These are phyloP conservation scores for Candida nitratophila DNA, from an alignment of 805 yeast genomes.

Conservation along the genomic window DNA sequence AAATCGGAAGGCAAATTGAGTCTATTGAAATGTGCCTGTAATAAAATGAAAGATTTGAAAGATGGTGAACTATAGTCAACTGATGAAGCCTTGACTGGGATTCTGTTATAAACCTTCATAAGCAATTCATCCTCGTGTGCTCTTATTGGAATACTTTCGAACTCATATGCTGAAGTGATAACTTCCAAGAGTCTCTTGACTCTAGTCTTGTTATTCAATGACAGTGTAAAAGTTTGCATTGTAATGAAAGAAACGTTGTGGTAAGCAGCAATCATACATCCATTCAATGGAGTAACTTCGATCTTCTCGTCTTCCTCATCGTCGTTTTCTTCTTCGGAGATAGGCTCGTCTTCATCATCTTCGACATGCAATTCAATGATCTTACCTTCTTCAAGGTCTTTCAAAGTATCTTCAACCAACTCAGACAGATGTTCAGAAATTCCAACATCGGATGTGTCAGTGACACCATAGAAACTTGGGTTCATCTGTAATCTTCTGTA, in stretches of 20 bases:
- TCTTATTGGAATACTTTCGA: slow-evolving; percentile 58
- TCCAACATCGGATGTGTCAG: slow-evolving; percentile 55
- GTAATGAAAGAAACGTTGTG: slow-evolving; percentile 60
- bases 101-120: slow-evolving; percentile 41
- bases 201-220: slow-evolving; percentile 48
- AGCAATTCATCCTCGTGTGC: slow-evolving; percentile 48
- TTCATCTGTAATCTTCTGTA: slow-evolving; percentile 75
- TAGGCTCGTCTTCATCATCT: slow-evolving; percentile 12
- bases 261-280: slow-evolving; percentile 69
- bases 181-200: slow-evolving; percentile 57
- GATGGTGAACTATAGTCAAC: slow-evolving; percentile 40
- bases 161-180: slow-evolving; percentile 63
- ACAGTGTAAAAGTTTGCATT: slow-evolving; percentile 50
- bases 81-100: slow-evolving; percentile 52
- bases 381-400: slow-evolving; percentile 53
- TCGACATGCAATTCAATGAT: slow-evolving; percentile 52
- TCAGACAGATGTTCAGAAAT: slow-evolving; percentile 81
- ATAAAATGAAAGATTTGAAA: slow-evolving; percentile 63
- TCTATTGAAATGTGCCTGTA: slow-evolving; percentile 80
- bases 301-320: slow-evolving; percentile 26
- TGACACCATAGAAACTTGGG: slow-evolving; percentile 85
- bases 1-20: slow-evolving; percentile 55
- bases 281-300: slow-evolving; percentile 54
- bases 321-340: slow-evolving; percentile 23
- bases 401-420: slow-evolving; percentile 62